Base-by-base conservation (phyloP, 192 early-diverging fungal species). In the Linnemannia exigua region DNA sequence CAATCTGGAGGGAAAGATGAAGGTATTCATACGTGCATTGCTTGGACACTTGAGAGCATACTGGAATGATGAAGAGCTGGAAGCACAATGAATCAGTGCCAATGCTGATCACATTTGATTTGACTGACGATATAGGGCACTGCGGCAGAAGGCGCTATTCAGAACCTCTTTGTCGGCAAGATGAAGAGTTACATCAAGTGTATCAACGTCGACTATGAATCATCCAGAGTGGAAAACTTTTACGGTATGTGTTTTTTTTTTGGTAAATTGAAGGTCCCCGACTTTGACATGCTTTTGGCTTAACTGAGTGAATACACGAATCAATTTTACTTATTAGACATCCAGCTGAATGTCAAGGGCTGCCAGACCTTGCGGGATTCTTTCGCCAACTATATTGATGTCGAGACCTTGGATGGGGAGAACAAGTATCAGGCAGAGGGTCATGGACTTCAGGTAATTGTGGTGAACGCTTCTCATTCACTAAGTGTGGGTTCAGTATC, bases 121-220 rank as follows among this genome's bases (percentile, higher is more conserved):
- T 44, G 41, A 1, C 51, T 2, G 38, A 38, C 3, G 22, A 14
- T 48, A 14, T 82, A 96, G 94, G 90, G 95, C 68, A 98, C 98
- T 12, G 89, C 93, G 46, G 97, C 94, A 8, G 97, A 99, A 88
- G 98, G 98, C 15, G 96, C 97, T 5, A 97, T 99, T 61, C 90
- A 93, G 16, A 92, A 92, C 48, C 90, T 99, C n/a, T 99, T 99
- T 92, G 94, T 95, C 38, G 98, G 98, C 28, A 98, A 95, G 85
- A 98, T 97, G 95, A 99, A 99, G 91, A 97, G 95, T 87, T 99
- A 96, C 87, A 95, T 99, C 78, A 96, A 95, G 87, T 99, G 99
- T 72, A 94, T 99, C 81, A 92, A 98, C 73, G 96, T 99, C 14
- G 93, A 96, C 72, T 99, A 94, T 84, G 97, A 99, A 88, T 98